Evolutionary conservation across 257 asterid genomes (phyloP).

Genomic region (Marsdenia floribunda): DNA sequence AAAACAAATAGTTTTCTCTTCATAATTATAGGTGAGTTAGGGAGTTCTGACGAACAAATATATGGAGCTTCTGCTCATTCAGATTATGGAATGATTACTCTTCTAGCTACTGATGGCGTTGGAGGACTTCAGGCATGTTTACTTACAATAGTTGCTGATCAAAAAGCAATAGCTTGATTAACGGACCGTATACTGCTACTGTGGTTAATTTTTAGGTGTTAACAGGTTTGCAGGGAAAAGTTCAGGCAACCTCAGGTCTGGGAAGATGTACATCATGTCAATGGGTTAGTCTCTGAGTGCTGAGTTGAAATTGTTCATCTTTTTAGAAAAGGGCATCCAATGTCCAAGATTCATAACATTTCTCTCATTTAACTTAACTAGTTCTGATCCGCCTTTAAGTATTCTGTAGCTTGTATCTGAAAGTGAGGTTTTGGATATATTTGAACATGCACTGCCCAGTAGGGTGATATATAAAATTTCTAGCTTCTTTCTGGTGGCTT

Average conservation of each 20-base stretch:
- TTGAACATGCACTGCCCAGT: too few species aligned
- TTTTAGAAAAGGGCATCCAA: too few species aligned
- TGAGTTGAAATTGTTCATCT: not conserved
- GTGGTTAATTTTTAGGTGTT: not conserved
- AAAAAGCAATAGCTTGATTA: not conserved
- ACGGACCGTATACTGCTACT: not conserved
- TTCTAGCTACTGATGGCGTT: constrained; percentile 50
- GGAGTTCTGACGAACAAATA: constrained; percentile 27
- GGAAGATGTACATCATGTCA: constrained; percentile 48
- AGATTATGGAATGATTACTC: constrained; percentile 66
- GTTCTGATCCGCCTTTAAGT: too few species aligned
- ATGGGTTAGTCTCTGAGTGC: constrained; percentile 35
- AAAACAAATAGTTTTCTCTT: constrained; percentile 1
- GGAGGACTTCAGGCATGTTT: constrained; percentile 51
- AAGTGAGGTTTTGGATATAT: too few species aligned
- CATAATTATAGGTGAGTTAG: constrained; percentile 29
- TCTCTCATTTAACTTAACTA: too few species aligned
- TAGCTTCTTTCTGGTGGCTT: too few species aligned
- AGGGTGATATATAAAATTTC: too few species aligned
- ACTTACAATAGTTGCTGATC: not conserved
- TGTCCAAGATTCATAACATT: too few species aligned
- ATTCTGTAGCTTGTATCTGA: too few species aligned
- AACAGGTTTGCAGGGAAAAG: constrained; percentile 58
- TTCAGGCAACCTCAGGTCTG: constrained; percentile 38
- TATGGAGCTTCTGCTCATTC: constrained; percentile 69